Evolutionary conservation across 78 protist species (phyloP).

Genomic region (Neovahlkampfia damariscottae): DNA sequence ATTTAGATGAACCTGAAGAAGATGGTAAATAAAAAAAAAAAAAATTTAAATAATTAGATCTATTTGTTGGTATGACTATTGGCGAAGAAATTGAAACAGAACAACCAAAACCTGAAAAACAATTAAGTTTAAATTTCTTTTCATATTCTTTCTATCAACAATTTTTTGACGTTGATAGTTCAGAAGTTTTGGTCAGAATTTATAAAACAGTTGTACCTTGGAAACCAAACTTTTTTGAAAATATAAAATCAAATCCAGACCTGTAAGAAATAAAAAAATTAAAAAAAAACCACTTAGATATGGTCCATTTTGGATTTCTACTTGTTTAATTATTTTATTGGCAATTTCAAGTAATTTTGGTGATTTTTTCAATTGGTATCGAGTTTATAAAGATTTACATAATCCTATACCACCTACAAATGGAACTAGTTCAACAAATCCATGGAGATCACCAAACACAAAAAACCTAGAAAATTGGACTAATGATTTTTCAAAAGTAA

Average conservation of each 20-base stretch:
- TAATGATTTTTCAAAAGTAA: not conserved
- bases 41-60: too few species aligned
- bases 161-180: constrained; percentile 18
- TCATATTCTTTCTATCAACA: too few species aligned
- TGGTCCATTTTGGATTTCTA: constrained; percentile 23
- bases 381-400: too few species aligned
- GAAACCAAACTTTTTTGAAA: not conserved
- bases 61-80: too few species aligned
- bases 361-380: not conserved
- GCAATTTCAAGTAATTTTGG: not conserved
- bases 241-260: not conserved
- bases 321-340: constrained; percentile 3
- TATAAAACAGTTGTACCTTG: not conserved
- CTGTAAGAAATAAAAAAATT: not conserved
- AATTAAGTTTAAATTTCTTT: too few species aligned
- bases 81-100: too few species aligned
- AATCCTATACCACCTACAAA: not conserved
- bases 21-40: too few species aligned
- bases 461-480: not conserved
- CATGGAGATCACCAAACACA: not conserved
- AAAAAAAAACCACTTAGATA: not conserved
- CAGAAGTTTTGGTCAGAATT: not conserved
- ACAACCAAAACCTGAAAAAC: too few species aligned
- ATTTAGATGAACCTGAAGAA: too few species aligned
- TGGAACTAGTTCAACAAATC: not conserved